Evolutionary conservation across 2,329 filamentous ascomycete genomes (phyloP).

Genomic region (Raffaelea ambrosiae): DNA sequence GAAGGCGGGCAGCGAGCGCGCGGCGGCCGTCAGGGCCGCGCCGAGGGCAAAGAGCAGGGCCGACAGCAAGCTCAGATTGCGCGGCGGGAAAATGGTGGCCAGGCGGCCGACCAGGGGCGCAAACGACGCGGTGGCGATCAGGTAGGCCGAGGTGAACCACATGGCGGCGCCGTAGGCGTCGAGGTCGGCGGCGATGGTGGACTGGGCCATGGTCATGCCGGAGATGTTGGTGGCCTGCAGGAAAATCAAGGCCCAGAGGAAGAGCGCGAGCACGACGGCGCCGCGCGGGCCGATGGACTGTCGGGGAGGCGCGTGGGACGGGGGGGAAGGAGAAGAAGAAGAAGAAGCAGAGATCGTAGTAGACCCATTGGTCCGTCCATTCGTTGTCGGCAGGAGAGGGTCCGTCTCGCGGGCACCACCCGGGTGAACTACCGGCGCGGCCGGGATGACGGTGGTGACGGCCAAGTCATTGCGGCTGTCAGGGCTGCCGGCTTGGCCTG

Average conservation of each 20-base stretch:
- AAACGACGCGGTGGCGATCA: slow-evolving; percentile 53
- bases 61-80: slow-evolving; percentile 54
- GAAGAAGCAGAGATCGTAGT: slow-evolving; percentile 21
- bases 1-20: slow-evolving; percentile 52
- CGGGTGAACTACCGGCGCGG: too few species aligned
- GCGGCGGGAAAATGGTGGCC: slow-evolving; percentile 63
- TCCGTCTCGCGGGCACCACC: too few species aligned
- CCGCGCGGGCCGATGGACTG: neutral
- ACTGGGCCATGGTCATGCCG: slow-evolving; percentile 74
- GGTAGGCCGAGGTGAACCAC: slow-evolving; percentile 75
- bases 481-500: too few species aligned
- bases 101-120: slow-evolving; percentile 65
- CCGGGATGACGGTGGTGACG: too few species aligned
- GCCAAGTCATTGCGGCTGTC: too few species aligned
- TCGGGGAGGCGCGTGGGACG: slow-evolving; percentile 35
- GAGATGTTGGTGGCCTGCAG: slow-evolving; percentile 64
- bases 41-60: slow-evolving; percentile 52
- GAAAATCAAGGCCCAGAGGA: slow-evolving; percentile 34
- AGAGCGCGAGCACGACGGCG: neutral
- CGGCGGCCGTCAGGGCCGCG: slow-evolving; percentile 53
- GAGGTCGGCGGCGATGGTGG: slow-evolving; percentile 64
- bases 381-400: too few species aligned
- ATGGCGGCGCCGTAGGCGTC: slow-evolving; percentile 59
- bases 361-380: slow-evolving; percentile 6
- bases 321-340: slow-evolving; percentile 29